Percentiles rank a stretch among this genome's conserved stretches.
These are phyloP conservation scores for Corrigiola litoralis DNA, from an alignment of 179 eudicot species.

Conservation along the genomic window DNA sequence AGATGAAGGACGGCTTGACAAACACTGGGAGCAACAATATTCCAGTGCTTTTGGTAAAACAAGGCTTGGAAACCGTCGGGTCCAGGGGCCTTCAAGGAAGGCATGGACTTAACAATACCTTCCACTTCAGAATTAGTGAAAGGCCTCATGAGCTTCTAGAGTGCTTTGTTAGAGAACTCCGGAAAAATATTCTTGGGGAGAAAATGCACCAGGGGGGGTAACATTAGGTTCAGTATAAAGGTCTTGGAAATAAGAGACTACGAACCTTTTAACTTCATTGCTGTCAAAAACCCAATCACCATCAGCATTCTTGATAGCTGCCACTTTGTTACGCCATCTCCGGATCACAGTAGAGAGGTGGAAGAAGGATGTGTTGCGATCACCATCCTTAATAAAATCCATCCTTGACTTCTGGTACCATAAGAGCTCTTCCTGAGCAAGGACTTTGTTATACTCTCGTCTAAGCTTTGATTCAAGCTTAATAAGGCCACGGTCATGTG, in stretches of 20 bases:
- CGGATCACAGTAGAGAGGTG: not conserved
- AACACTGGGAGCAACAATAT: not conserved
- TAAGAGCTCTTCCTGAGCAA: not conserved
- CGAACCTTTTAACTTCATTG: not conserved
- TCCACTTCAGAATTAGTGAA: not conserved
- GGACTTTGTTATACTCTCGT: not conserved
- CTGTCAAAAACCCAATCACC: not conserved
- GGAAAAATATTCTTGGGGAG: not conserved
- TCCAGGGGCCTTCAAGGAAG: not conserved
- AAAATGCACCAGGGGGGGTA: too few relatives aligned
- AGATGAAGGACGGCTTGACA: too few relatives aligned
- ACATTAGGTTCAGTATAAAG: not conserved
- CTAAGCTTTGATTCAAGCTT: not conserved
- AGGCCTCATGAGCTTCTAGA: not conserved
- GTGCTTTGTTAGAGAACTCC: too few relatives aligned
- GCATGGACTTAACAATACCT: not conserved
- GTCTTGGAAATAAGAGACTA: not conserved
- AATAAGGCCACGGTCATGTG: not conserved
- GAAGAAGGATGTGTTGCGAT: not conserved
- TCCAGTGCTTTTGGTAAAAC: not conserved
- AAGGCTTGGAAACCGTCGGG: slow-evolving; percentile 8
- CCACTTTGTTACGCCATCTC: not conserved
- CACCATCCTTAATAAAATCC: not conserved
- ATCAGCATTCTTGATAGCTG: not conserved
- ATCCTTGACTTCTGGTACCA: not conserved